A percentile compares a stretch with the other conserved stretches of the same genome.
phyloP scores from a whole-genome alignment of 371 early-diverging fungal species.

The Mucor circinelloides region DNA sequence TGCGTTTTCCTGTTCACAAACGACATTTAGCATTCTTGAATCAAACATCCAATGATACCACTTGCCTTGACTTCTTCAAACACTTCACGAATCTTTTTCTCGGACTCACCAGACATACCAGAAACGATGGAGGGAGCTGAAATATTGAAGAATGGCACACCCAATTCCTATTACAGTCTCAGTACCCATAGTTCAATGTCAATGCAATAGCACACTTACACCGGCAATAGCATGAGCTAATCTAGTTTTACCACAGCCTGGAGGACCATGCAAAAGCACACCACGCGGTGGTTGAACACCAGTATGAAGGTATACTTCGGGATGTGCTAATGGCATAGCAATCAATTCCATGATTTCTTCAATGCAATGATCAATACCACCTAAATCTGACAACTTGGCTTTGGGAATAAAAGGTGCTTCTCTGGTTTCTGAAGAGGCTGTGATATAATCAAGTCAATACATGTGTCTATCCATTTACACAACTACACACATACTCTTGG shows the following conservation, averaged over 20 bases:
- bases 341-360: conserved; percentile 96
- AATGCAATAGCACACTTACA: conserved; percentile 38
- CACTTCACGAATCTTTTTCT: conserved; percentile 97
- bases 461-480: background rate
- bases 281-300: conserved; percentile 97
- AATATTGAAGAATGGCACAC: conserved; percentile 94
- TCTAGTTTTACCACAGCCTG: conserved; percentile 99
- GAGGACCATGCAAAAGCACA: conserved; percentile 98
- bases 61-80: conserved; percentile 93
- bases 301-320: conserved; percentile 93
- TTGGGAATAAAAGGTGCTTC: conserved; percentile 62
- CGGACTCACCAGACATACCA: conserved; percentile 99
- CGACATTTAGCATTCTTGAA: background rate
- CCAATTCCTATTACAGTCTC: conserved; percentile 70
- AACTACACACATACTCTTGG: conserved; percentile 34
- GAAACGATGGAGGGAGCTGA: conserved; percentile 99
- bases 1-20: conserved; percentile 39
- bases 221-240: conserved; percentile 99
- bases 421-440: conserved; percentile 36
- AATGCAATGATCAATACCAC: conserved; percentile 88
- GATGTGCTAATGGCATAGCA: conserved; percentile 96
- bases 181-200: background rate
- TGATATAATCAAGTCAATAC: background rate
- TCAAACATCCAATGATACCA: background rate
- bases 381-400: conserved; percentile 77